Evolutionary conservation across 192 early-diverging fungal genomes (phyloP).

Genomic region (Linderina pennispora): DNA sequence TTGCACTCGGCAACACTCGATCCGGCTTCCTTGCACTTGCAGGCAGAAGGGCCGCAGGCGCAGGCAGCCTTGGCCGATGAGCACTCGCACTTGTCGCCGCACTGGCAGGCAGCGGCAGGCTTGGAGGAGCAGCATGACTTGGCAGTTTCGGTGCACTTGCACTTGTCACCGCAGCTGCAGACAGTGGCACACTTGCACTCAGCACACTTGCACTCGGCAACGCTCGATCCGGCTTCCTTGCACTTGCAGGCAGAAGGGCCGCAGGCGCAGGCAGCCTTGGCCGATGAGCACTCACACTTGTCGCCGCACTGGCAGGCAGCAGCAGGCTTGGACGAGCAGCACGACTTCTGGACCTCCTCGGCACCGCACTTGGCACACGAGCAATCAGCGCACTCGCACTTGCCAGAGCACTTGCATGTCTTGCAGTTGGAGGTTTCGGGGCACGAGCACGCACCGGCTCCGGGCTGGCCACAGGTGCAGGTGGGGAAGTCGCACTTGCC

Average conservation of each 20-base stretch:
- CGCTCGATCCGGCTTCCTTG: too few relatives aligned
- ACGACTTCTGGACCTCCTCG: too few relatives aligned
- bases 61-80: conserved; percentile 3
- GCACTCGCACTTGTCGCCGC: background rate
- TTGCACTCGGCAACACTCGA: conserved; percentile 14
- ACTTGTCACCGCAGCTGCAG: too few relatives aligned
- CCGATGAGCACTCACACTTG: too few relatives aligned
- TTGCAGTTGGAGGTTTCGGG: conserved; percentile 11
- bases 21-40: background rate
- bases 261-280: too few relatives aligned
- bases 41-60: background rate
- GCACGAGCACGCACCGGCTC: conserved; percentile 20
- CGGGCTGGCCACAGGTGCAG: conserved; percentile 30
- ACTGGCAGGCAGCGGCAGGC: background rate
- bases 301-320: too few relatives aligned
- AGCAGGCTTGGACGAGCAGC: too few relatives aligned
- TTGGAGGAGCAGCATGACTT: too few relatives aligned
- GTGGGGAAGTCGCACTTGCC: conserved; percentile 11
- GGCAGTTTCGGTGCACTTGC: conserved; percentile 14
- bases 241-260: too few relatives aligned
- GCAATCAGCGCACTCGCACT: conserved; percentile 19
- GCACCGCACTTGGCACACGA: conserved; percentile 8
- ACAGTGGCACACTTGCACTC: conserved; percentile 22
- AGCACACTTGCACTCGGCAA: background rate
- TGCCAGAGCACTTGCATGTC: conserved; percentile 20